A percentile compares a stretch with the other conserved stretches of the same genome.
Conservation (phyloP, 495 filamentous ascomycete species). For the Astrothelium macrocarpum region DNA sequence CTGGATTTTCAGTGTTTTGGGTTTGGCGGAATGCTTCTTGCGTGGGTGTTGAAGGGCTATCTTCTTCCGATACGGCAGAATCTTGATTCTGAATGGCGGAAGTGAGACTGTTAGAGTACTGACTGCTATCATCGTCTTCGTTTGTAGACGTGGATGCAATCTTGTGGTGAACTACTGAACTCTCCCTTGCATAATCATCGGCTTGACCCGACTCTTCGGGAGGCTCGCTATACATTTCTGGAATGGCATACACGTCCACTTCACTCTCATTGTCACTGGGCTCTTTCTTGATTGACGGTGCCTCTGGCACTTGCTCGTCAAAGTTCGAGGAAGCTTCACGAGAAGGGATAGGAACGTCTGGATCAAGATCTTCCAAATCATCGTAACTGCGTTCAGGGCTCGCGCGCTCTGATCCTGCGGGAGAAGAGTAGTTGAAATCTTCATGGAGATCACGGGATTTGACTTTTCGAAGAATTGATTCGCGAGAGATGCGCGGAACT, state of each 20-base stretch:
- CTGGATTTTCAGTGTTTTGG: conserved; percentile 10
- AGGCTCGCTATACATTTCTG: conserved; percentile 47
- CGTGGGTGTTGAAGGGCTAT: conserved; percentile 25
- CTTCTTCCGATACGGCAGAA: conserved; percentile 18
- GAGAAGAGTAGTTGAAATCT: conserved; percentile 51
- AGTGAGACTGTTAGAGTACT: conserved; percentile 23
- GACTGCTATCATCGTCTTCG: conserved; percentile 29
- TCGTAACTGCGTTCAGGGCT: conserved; percentile 24
- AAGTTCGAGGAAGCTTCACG: conserved; percentile 43
- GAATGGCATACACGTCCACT: conserved; percentile 59
- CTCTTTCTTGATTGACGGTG: conserved; percentile 61
- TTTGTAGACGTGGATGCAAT: conserved; percentile 19
- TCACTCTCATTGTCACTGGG: conserved; percentile 48
- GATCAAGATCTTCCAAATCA: conserved; percentile 51
- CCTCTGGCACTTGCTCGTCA: conserved; percentile 47
- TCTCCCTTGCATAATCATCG: conserved; percentile 29
- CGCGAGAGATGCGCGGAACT: conserved; percentile 70
- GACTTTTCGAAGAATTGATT: conserved; percentile 83
- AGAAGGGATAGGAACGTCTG: conserved; percentile 77
- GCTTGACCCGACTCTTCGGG: conserved; percentile 20
- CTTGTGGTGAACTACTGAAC: conserved; percentile 31
- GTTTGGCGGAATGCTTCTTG: conserved; percentile 16
- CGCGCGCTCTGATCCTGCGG: conserved; percentile 16
- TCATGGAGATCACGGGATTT: conserved; percentile 54
- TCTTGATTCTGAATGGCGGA: background rate